Percentiles rank a stretch among this genome's conserved stretches.
These are phyloP conservation scores for Pseudoperonospora humuli DNA, from an alignment of 352 stramenopile genomes.

Conservation along the genomic window DNA sequence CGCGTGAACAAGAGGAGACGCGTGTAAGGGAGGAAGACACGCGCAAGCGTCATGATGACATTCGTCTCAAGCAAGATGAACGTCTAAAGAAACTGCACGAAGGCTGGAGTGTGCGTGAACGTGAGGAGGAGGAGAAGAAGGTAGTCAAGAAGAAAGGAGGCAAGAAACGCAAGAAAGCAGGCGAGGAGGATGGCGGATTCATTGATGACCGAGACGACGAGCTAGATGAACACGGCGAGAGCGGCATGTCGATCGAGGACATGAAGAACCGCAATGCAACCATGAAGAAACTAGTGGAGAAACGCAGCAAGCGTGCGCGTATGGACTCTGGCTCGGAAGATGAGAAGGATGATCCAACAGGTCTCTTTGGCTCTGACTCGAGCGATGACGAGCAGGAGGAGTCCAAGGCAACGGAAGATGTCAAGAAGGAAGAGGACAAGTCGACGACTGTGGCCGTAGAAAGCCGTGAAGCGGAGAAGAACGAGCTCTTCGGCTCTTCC, in stretches of 20 bases:
- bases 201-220: conserved; percentile 53
- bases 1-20: conserved; percentile 49
- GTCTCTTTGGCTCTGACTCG: conserved; percentile 82
- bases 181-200: conserved; percentile 60
- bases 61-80: conserved; percentile 77
- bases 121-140: conserved; percentile 77
- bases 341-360: conserved; percentile 51
- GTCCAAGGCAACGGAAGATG: conserved; percentile 10
- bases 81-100: conserved; percentile 73
- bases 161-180: conserved; percentile 76
- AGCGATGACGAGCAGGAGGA: conserved; percentile 55
- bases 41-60: conserved; percentile 52
- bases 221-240: conserved; percentile 54
- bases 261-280: conserved; percentile 87
- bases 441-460: conserved; percentile 9
- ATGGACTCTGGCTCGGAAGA: conserved; percentile 45
- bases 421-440: conserved; percentile 15
- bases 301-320: conserved; percentile 68
- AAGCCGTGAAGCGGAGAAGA: conserved; percentile 56
- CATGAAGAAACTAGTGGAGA: conserved; percentile 81
- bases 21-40: conserved; percentile 47
- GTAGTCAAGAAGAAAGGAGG: conserved; percentile 58
- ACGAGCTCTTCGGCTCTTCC: conserved; percentile 79
- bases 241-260: conserved; percentile 78
- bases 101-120: conserved; percentile 76